Evolutionary conservation across 257 asterid genomes (phyloP).

Genomic region (Solanum appendiculatum): DNA sequence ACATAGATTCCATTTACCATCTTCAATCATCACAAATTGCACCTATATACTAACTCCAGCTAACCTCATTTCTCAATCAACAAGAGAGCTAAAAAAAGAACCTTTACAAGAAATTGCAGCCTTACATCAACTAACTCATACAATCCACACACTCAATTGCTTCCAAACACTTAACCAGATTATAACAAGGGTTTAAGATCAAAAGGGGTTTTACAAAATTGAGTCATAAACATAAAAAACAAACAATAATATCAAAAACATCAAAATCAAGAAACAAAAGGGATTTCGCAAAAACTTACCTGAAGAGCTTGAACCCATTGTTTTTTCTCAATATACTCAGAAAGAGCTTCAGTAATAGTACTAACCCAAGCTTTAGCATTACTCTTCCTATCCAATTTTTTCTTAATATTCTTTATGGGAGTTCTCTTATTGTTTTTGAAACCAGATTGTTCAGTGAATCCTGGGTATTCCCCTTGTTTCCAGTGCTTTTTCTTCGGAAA

Average conservation of each 20-base stretch:
- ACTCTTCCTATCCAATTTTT: conserved; percentile 44
- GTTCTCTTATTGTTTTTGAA: conserved; percentile 23
- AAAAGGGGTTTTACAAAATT: not conserved
- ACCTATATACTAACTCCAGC: not conserved
- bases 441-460: conserved; percentile 19
- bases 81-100: not conserved
- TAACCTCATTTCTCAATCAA: not conserved
- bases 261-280: not conserved
- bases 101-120: not conserved
- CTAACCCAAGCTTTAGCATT: conserved; percentile 59
- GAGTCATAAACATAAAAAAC: not conserved
- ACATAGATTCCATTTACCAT: not conserved
- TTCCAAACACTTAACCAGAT: not conserved
- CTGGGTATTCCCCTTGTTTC: conserved; percentile 77
- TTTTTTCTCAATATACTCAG: conserved; percentile 50
- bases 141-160: not conserved
- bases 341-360: conserved; percentile 76
- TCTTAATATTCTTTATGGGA: conserved; percentile 69
- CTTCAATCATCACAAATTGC: not conserved
- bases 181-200: not conserved
- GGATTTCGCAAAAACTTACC: conserved; percentile 18
- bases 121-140: not conserved
- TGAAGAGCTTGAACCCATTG: conserved; percentile 68
- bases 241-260: not conserved
- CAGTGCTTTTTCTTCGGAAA: conserved; percentile 47